Base-by-base conservation (phyloP, 257 asterid genomes). In the Plantago major region DNA sequence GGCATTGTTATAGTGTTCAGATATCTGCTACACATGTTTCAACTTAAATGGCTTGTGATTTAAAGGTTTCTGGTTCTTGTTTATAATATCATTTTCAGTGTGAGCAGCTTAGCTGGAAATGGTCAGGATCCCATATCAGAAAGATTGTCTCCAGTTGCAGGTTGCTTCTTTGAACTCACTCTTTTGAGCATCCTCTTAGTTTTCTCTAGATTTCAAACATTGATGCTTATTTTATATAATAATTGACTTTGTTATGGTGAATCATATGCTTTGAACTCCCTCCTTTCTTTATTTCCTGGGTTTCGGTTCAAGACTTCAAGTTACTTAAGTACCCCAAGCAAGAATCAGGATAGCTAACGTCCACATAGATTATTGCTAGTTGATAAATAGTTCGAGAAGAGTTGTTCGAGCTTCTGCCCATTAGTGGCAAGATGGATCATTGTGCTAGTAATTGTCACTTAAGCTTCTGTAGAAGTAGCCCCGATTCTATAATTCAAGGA, bases 111-210 rank as follows among this genome's bases (percentile, higher is more conserved):
- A 67, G 70, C 72, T 57, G 89, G 77, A 62, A 78, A 73, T 46
- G 73, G 71, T 51, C 76, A 68, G 54, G 78, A 65, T 77, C 76
- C 77, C 62, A 64, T 87, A 40, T 71, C 81, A 51, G 88, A 77
- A 68, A 74, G 72, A 74, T 47, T 76, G 58, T 42, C 87, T 55
- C 56, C 86, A 0, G 66, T 86, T 43, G 78, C 95, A 86, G 95
- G 97, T 86, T 64, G 73, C 69, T 69, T 71, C 60, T 63, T 46
- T 44, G 19, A 50, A 37, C 50, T 55, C 62, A n/a, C 1, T 51
- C 59, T 30, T 3, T 22, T 28, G 0, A 14, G 7, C 37, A 65
- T 54, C 4, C 67, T 14, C 52, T 68, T 42, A 40, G 45, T 68
- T 47, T 12, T 57, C 59, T 49, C 49, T 58, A 14, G n/a, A 11